These are phyloP conservation scores for Russula sp. DNA, from an alignment of 768 basidiomycete genomes.

Conservation along the genomic window DNA sequence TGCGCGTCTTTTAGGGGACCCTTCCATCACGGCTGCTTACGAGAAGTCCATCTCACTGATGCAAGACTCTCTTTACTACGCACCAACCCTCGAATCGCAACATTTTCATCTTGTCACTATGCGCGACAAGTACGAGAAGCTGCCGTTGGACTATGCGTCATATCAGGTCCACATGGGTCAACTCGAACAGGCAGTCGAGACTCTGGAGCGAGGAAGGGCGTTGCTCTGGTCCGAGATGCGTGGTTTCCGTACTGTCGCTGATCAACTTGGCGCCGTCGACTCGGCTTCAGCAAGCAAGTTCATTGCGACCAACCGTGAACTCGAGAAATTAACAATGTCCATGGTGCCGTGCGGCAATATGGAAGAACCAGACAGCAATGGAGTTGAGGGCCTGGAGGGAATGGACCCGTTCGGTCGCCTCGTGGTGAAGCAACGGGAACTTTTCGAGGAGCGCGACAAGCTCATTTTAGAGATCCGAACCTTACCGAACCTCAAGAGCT, in stretches of 20 bases:
- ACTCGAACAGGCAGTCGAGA: neutral
- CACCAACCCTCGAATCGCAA: neutral
- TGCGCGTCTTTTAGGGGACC: neutral
- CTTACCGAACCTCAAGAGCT: neutral
- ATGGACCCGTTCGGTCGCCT: neutral
- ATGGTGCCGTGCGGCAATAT: neutral
- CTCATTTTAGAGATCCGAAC: neutral
- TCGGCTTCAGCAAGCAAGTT: neutral
- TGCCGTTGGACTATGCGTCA: neutral
- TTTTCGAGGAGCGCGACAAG: neutral
- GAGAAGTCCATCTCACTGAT: neutral
- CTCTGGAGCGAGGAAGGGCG: constrained; percentile 11
- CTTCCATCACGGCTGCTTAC: neutral
- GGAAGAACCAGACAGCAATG: neutral
- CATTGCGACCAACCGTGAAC: neutral
- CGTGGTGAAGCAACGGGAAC: neutral
- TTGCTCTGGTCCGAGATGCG: constrained; percentile 17
- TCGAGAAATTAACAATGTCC: neutral
- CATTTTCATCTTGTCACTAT: neutral
- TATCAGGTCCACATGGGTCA: neutral
- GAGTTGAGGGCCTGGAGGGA: neutral
- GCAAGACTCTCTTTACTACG: neutral
- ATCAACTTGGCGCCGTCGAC: neutral
- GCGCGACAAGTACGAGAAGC: neutral
- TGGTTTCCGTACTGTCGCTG: neutral